phyloP scores from a whole-genome alignment of 345 rosid genomes.

The Euphorbia tirucalli region DNA sequence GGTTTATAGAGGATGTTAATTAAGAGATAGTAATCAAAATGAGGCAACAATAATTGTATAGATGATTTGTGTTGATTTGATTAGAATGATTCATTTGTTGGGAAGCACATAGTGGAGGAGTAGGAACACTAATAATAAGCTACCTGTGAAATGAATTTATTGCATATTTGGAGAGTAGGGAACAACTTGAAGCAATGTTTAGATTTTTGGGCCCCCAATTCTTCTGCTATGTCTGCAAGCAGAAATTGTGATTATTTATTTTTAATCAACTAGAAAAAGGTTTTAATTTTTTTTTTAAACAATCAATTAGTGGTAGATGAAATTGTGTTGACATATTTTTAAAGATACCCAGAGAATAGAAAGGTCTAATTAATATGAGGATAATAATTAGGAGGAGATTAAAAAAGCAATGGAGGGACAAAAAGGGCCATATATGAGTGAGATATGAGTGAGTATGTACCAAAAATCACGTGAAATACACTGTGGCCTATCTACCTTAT shows the following conservation, averaged over 20 bases:
- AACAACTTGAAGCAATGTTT: slow-evolving; percentile 26
- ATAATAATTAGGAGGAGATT: too few relatives aligned
- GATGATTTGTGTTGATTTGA: slow-evolving; percentile 1
- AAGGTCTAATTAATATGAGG: neutral
- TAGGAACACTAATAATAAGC: neutral
- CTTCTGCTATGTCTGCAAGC: neutral
- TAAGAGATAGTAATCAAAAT: neutral
- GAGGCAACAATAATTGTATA: slow-evolving; percentile 1
- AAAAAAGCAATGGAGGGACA: slow-evolving; percentile 21
- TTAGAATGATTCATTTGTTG: slow-evolving; percentile 15
- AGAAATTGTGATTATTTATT: neutral
- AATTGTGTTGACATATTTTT: neutral
- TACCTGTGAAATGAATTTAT: neutral
- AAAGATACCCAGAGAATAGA: slow-evolving; percentile 5
- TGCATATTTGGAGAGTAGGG: slow-evolving; percentile 5
- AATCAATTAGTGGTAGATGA: neutral
- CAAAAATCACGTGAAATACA: slow-evolving; percentile 33
- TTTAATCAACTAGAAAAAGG: neutral
- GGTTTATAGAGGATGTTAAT: too few relatives aligned
- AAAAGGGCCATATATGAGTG: slow-evolving; percentile 25
- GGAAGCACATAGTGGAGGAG: slow-evolving; percentile 14
- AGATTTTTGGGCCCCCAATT: slow-evolving; percentile 29
- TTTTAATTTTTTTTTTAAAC: neutral
- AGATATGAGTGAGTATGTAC: too few relatives aligned
- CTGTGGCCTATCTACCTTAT: slow-evolving; percentile 15